Evolutionary conservation across 75 land plant species (phyloP).

Genomic region (Pinus albicaulis): DNA sequence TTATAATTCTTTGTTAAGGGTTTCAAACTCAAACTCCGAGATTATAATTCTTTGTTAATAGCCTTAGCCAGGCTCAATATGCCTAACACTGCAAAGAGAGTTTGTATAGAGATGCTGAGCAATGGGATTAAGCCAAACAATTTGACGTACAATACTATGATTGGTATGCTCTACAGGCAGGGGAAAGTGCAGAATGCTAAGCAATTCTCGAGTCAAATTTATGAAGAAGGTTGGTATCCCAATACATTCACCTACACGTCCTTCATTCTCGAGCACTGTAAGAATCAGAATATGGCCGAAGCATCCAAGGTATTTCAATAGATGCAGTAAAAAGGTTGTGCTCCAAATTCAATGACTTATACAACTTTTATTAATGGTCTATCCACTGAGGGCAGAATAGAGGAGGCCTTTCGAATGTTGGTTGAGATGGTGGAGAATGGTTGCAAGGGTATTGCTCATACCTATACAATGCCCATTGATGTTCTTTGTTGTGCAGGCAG

Average conservation of each 20-base stretch:
- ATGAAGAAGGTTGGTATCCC: constrained; percentile 22
- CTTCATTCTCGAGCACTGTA: constrained; percentile 44
- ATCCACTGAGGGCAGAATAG: constrained; percentile 30
- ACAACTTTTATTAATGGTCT: constrained; percentile 49
- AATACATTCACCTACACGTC: constrained; percentile 46
- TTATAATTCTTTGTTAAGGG: too few relatives aligned
- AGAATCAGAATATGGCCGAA: constrained; percentile 23
- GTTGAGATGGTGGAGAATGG: constrained; percentile 30
- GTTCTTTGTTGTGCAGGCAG: constrained; percentile 33
- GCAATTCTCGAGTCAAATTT: constrained; percentile 23
- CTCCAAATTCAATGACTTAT: constrained; percentile 47
- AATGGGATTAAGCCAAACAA: constrained; percentile 24
- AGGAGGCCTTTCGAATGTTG: constrained; percentile 39
- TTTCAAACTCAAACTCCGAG: constrained; percentile 17
- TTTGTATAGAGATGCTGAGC: constrained; percentile 26
- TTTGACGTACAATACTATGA: constrained; percentile 46
- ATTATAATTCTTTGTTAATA: constrained; percentile 38
- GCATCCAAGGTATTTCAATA: constrained; percentile 34
- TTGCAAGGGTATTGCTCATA: constrained; percentile 35
- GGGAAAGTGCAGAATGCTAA: constrained; percentile 42
- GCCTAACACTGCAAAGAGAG: constrained; percentile 23
- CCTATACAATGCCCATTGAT: constrained; percentile 43
- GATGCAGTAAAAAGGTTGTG: constrained; percentile 45
- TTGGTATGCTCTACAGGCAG: constrained; percentile 34
- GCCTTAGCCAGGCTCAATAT: constrained; percentile 19